Evolutionary conservation across 169 alveolate species (phyloP).

Genomic region (Babesia caballi): DNA sequence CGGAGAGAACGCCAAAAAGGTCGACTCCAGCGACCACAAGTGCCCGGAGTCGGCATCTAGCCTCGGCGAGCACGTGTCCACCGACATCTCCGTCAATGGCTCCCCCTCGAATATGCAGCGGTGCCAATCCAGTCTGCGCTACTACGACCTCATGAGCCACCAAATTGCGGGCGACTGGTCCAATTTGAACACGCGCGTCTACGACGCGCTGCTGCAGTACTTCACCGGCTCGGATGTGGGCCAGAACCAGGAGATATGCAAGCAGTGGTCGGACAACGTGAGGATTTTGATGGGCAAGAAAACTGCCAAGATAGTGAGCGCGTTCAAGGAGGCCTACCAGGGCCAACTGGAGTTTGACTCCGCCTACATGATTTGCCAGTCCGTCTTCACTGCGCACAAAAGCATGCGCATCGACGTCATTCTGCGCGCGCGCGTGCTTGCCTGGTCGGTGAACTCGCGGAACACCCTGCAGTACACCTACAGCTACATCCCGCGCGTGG

Average conservation of each 20-base stretch:
- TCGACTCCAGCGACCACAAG: not conserved
- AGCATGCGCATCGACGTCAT: conserved; percentile 58
- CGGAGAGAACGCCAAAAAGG: not conserved
- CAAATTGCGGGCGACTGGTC: conserved; percentile 21
- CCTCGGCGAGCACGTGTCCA: not conserved
- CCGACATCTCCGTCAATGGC: not conserved
- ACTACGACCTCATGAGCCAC: conserved; percentile 14
- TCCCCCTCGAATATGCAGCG: not conserved
- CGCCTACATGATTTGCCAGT: conserved; percentile 42
- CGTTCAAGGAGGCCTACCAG: conserved; percentile 38
- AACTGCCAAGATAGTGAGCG: conserved; percentile 29
- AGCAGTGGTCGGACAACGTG: conserved; percentile 56
- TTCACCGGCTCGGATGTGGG: conserved; percentile 47
- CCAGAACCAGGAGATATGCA: conserved; percentile 11
- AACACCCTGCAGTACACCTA: conserved; percentile 52
- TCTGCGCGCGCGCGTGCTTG: conserved; percentile 27
- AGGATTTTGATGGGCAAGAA: conserved; percentile 22
- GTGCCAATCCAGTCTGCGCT: conserved; percentile 3
- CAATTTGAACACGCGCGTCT: conserved; percentile 19
- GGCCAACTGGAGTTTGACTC: conserved; percentile 46
- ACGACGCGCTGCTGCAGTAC: conserved; percentile 40
- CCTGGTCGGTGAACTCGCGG: conserved; percentile 13
- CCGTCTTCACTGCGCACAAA: conserved; percentile 57
- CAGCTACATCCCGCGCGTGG: conserved; percentile 14
- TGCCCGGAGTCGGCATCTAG: not conserved